phyloP scores from a whole-genome alignment of 225 moss, liverwort and hornwort species.

The Rhytidiadelphus loreus region DNA sequence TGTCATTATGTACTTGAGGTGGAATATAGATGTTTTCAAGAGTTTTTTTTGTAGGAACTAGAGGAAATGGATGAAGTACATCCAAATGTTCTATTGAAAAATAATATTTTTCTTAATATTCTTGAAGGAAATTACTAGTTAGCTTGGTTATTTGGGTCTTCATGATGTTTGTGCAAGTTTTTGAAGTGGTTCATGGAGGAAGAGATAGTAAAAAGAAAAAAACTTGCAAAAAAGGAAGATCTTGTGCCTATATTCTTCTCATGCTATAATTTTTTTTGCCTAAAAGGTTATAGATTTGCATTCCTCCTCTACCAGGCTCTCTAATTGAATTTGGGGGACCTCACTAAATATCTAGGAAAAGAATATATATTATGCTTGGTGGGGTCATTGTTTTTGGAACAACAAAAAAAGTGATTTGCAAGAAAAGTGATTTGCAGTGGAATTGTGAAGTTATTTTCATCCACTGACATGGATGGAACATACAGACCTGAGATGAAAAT shows the following conservation, averaged over 20 bases:
- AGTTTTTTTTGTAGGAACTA: fast-evolving
- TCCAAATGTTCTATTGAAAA: no score
- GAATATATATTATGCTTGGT: not conserved
- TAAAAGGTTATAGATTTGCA: not conserved
- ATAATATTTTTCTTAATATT: fast-evolving
- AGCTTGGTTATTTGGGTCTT: not conserved
- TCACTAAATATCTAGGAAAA: not conserved
- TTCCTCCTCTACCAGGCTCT: not conserved
- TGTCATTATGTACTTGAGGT: not conserved
- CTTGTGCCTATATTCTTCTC: no score
- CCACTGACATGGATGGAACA: not conserved
- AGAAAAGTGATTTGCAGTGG: fast-evolving
- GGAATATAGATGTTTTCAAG: not conserved
- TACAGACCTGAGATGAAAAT: not conserved
- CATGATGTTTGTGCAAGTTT: not conserved
- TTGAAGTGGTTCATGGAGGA: not conserved
- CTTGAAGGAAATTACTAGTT: not conserved
- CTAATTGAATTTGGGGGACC: no score
- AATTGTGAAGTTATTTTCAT: not conserved
- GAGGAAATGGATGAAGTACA: not conserved
- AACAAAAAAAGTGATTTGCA: not conserved
- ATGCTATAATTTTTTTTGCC: not conserved
- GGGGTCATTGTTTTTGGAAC: not conserved
- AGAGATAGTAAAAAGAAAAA: fast-evolving
- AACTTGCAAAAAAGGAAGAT: not conserved